These are phyloP conservation scores for Nicotiana tabacum DNA, from an alignment of 257 asterid genomes.

Conservation along the genomic window DNA sequence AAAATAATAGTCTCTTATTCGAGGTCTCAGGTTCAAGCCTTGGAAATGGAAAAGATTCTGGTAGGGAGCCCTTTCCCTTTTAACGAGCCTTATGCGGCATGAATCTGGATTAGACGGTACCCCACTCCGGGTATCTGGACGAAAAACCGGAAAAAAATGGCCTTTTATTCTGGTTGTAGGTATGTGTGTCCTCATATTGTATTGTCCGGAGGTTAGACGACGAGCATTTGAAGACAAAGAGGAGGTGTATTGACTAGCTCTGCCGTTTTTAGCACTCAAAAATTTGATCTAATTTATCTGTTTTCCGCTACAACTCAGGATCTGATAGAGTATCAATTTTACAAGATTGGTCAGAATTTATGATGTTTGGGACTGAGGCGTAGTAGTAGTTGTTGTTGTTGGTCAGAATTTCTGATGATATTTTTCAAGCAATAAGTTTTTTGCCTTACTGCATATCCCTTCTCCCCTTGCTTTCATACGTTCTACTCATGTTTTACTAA, in stretches of 20 bases:
- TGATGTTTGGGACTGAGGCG: not conserved
- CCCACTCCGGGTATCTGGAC: no score
- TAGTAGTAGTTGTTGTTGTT: no score
- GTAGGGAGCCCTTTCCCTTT: no score
- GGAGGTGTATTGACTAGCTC: not conserved
- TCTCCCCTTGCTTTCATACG: not conserved
- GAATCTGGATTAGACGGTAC: no score
- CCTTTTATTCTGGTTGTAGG: not conserved
- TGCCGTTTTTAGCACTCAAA: not conserved
- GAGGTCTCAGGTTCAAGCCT: no score
- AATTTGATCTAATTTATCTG: not conserved
- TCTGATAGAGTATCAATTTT: not conserved
- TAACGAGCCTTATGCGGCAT: no score
- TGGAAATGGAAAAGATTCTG: no score
- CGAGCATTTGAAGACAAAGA: not conserved
- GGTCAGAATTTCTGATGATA: not conserved
- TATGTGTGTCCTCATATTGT: not conserved
- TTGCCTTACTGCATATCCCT: not conserved
- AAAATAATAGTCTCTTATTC: not conserved
- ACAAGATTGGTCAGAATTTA: not conserved
- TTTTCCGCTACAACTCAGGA: not conserved
- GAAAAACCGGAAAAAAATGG: no score
- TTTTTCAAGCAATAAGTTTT: not conserved
- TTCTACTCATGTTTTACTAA: constrained; percentile 19
- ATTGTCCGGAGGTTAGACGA: not conserved